phyloP scores from a whole-genome alignment of 805 yeast genomes.

The Yarrowia osloensis region DNA sequence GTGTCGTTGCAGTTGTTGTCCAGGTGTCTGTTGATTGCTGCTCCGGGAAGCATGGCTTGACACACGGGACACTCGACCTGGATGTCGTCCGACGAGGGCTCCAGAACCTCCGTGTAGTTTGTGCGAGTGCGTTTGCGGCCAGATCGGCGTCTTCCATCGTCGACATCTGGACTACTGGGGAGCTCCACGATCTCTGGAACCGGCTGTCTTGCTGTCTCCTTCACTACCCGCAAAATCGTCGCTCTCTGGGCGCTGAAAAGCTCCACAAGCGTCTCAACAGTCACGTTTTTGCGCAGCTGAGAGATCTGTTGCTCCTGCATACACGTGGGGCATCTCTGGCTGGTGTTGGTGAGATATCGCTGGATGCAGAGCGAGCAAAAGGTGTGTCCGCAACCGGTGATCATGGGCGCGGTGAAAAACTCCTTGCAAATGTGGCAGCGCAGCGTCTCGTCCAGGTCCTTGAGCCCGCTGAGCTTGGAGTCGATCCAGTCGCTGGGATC shows the following conservation, averaged over 20 bases:
- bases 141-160: slow-evolving; percentile 4
- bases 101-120: neutral
- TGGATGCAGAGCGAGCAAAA: slow-evolving; percentile 88
- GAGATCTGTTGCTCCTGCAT: slow-evolving; percentile 69
- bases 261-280: slow-evolving; percentile 69
- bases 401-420: slow-evolving; percentile 72
- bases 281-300: slow-evolving; percentile 61
- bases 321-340: slow-evolving; percentile 75
- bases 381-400: slow-evolving; percentile 84
- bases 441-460: slow-evolving; percentile 66
- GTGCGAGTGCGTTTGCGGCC: neutral
- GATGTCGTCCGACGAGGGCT: slow-evolving; percentile 12
- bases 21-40: slow-evolving; percentile 16
- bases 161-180: slow-evolving; percentile 1
- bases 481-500: slow-evolving; percentile 74
- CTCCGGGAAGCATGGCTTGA: slow-evolving; percentile 1
- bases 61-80: slow-evolving; percentile 29
- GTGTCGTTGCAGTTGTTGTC: slow-evolving; percentile 20
- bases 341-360: slow-evolving; percentile 59
- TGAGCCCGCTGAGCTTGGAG: slow-evolving; percentile 57
- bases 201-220: neutral
- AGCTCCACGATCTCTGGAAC: neutral
- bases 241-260: slow-evolving; percentile 35
- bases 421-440: slow-evolving; percentile 91
- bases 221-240: neutral